A percentile compares a stretch with the other conserved stretches of the same genome.
Conservation (phyloP, 352 stramenopile species). For the Globisporangium solare region DNA sequence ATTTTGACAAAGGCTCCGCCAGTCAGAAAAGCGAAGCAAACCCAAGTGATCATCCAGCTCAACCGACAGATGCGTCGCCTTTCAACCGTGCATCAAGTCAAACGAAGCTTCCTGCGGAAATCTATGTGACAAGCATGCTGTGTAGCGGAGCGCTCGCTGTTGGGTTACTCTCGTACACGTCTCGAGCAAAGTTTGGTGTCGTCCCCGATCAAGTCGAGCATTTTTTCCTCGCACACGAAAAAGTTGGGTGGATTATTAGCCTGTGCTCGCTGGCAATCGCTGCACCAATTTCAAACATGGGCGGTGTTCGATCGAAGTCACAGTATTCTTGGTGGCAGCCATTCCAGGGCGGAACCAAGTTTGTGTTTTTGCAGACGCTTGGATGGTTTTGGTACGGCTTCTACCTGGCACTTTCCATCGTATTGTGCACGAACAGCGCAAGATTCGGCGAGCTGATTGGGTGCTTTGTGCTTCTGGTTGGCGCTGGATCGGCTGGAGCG, state of each 20-base stretch:
- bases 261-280: constrained; percentile 30
- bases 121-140: constrained; percentile 31
- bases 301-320: constrained; percentile 23
- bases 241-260: constrained; percentile 34
- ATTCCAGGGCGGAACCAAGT: constrained; percentile 51
- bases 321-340: constrained; percentile 44
- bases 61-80: too few species aligned
- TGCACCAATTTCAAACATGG: constrained; percentile 33
- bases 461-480: constrained; percentile 31
- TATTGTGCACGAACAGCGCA: constrained; percentile 36
- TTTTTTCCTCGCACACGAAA: constrained; percentile 24
- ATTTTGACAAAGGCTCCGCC: constrained; percentile 19
- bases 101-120: constrained; percentile 20
- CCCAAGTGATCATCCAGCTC: not conserved
- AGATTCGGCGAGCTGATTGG: constrained; percentile 21
- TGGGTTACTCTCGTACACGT: constrained; percentile 20
- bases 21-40: not conserved
- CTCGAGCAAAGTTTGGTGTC: constrained; percentile 3
- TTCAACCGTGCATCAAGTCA: not conserved
- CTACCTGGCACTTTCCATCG: constrained; percentile 32
- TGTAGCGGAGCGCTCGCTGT: constrained; percentile 22
- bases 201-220: constrained; percentile 4
- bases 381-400: constrained; percentile 58
- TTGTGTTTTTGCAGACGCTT: constrained; percentile 53
- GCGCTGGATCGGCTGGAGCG: constrained; percentile 18